Evolutionary conservation across 139 green algal genomes (phyloP).

Genomic region (Astrephomene gubernaculifera): DNA sequence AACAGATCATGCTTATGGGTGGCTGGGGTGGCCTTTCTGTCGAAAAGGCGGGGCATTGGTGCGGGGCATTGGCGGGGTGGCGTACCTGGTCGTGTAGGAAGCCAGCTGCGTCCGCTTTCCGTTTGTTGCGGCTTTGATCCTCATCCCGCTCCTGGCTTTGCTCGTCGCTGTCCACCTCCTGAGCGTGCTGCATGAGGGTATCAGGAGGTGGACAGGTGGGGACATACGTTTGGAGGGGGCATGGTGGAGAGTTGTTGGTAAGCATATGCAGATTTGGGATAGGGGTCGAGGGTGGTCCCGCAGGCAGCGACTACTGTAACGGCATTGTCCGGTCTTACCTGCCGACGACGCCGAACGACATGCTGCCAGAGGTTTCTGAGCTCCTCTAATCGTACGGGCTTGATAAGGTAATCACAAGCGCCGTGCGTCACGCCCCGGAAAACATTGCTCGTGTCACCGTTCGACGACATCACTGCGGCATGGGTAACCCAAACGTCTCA

Average conservation of each 20-base stretch:
- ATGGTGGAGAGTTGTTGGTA: too few relatives aligned
- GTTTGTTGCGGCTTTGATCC: constrained; percentile 33
- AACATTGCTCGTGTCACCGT: constrained; percentile 91
- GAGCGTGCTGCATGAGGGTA: constrained; percentile 15
- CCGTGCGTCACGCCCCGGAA: constrained; percentile 95
- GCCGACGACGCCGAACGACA: constrained; percentile 80
- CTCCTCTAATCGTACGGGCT: constrained; percentile 97
- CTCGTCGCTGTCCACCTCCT: constrained; percentile 55
- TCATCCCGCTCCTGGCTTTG: constrained; percentile 51
- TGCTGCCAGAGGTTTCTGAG: constrained; percentile 98
- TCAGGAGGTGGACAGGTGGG: too few relatives aligned
- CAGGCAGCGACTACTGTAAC: too few relatives aligned
- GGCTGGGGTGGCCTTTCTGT: too few relatives aligned
- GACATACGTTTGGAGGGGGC: too few relatives aligned
- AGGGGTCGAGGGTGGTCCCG: too few relatives aligned
- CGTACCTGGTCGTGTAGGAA: constrained; percentile 21
- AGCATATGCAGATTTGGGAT: too few relatives aligned
- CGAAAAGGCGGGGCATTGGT: too few relatives aligned
- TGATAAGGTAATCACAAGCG: constrained; percentile 97
- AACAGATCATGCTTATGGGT: too few relatives aligned
- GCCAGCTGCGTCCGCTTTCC: constrained; percentile 11
- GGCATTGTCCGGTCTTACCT: too few relatives aligned
- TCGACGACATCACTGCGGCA: constrained; percentile 95
- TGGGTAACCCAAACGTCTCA: neutral
- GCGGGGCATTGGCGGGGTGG: too few relatives aligned